Evolutionary conservation across 139 green algal species (phyloP), one percentile per base, ranked within the genome.

Genomic region (Eudorina sp.): DNA sequence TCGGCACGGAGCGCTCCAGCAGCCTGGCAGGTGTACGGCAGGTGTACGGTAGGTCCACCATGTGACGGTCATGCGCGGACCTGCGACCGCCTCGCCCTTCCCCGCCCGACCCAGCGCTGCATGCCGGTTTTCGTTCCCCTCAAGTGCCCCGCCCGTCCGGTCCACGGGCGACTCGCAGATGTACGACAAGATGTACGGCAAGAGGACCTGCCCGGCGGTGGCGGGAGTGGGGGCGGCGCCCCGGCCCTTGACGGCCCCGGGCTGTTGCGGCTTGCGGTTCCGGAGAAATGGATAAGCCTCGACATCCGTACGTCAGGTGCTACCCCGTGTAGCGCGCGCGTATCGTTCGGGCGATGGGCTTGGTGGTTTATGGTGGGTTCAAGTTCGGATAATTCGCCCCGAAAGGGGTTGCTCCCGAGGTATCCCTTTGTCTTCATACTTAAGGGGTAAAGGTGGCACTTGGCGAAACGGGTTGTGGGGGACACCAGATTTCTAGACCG

Each of bases 221-320:
- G 48, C 48, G 23, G n/a, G 27, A 45, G 29, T 46, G 46, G 46
- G 45, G 46, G 29, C 29, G 27, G 29, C 4, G 14, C 3, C 27
- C 25, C 8, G 16, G 43, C 41, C 46, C 31, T 19, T n/a, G 74
- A 25, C 5, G 46, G 46, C 36, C 29, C 40, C 8, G 73, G 75
- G 51, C 48, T 75, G 55, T 13, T 86, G n/a, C 60, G 18, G 60
- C 58, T 86, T 14, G 27, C 16, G 7, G 41, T 77, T 11, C 80
- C 80, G 3, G 80, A 86, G 43, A 86, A 86, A 43, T 86, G 62
- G 60, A 77, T 86, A 16, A 64, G 80, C 41, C 14, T 86, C 2
- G 62, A 77, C 62, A 64, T 86, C 43, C 13, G 21, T 21, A 77
- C 80, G 2, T 7, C 23, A 27, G 80, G 80, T 86, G 62, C 29